Evolutionary conservation across 441 rosid species (phyloP).

Genomic region (Manihot esculenta): DNA sequence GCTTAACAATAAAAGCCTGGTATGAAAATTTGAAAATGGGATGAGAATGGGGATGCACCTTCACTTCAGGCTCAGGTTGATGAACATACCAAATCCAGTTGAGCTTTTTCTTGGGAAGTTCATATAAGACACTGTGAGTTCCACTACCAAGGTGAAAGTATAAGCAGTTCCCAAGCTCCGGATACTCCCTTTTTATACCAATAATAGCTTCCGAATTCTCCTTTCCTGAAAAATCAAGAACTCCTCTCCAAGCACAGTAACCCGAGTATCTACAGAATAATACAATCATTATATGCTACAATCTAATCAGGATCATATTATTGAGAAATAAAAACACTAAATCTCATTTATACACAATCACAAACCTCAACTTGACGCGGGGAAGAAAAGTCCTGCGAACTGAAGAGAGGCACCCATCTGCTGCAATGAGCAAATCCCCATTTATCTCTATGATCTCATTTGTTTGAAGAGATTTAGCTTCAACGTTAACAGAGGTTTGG

Average conservation of each 20-base stretch:
- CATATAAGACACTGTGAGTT: constrained; percentile 57
- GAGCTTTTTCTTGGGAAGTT: constrained; percentile 53
- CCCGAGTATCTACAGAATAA: constrained; percentile 60
- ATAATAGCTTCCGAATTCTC: constrained; percentile 51
- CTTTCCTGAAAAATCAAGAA: constrained; percentile 54
- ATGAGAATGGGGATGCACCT: constrained; percentile 35
- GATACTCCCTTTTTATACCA: constrained; percentile 48
- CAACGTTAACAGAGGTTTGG: constrained; percentile 44
- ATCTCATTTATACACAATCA: background rate
- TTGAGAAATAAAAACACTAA: background rate
- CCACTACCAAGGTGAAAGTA: constrained; percentile 48
- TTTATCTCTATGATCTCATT: constrained; percentile 42
- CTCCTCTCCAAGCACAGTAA: constrained; percentile 83
- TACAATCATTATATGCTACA: background rate
- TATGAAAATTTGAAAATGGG: background rate
- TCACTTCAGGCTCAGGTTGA: constrained; percentile 62
- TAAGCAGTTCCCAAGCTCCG: constrained; percentile 65
- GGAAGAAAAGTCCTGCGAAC: constrained; percentile 62
- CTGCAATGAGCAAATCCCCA: constrained; percentile 71
- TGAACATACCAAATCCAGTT: constrained; percentile 80
- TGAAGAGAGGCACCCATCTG: constrained; percentile 74
- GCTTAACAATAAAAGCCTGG: background rate
- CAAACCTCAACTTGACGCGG: constrained; percentile 60
- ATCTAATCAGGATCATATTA: background rate
- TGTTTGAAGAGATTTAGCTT: constrained; percentile 45